Conservation (phyloP, 2,329 filamentous ascomycete species). For the Thelonectria rubi region DNA sequence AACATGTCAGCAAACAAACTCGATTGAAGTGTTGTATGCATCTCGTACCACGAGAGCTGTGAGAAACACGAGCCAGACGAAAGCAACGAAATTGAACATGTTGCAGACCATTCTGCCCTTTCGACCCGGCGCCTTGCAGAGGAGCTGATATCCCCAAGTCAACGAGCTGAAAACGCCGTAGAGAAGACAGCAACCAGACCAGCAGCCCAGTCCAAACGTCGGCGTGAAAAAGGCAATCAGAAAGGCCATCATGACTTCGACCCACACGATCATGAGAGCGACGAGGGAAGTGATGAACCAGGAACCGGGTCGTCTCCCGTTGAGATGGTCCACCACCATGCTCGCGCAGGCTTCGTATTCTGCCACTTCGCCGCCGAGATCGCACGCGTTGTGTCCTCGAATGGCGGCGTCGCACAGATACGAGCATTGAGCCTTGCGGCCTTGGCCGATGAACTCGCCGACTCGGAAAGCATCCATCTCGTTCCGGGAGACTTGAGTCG, state of each 20-base stretch:
- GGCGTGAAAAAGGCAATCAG: slow-evolving; percentile 16
- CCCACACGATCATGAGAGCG: slow-evolving; percentile 12
- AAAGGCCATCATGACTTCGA: slow-evolving; percentile 22
- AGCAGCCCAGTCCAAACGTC: slow-evolving; percentile 17
- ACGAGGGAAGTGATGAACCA: slow-evolving; percentile 12
- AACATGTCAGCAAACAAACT: not conserved
- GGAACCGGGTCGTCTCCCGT: not conserved
- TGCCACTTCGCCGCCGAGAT: not conserved
- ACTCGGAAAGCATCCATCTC: slow-evolving; percentile 7
- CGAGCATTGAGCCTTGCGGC: slow-evolving; percentile 9
- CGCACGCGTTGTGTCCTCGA: not conserved
- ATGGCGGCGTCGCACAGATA: slow-evolving; percentile 10
- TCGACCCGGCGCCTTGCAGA: slow-evolving; percentile 5
- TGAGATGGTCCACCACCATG: slow-evolving; percentile 5
- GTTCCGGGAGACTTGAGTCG: not conserved
- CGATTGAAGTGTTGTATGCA: not conserved
- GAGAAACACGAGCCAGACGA: slow-evolving; percentile 16
- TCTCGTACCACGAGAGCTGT: slow-evolving; percentile 9
- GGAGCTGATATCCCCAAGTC: slow-evolving; percentile 13
- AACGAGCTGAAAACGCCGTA: slow-evolving; percentile 15
- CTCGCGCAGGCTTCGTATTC: slow-evolving; percentile 11
- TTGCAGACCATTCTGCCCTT: slow-evolving; percentile 5
- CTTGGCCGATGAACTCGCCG: slow-evolving; percentile 16
- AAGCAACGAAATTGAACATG: slow-evolving; percentile 6
- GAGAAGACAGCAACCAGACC: not conserved